These are phyloP conservation scores for Epicoccum sorghinum DNA, from an alignment of 2,329 filamentous ascomycete genomes.

Conservation along the genomic window DNA sequence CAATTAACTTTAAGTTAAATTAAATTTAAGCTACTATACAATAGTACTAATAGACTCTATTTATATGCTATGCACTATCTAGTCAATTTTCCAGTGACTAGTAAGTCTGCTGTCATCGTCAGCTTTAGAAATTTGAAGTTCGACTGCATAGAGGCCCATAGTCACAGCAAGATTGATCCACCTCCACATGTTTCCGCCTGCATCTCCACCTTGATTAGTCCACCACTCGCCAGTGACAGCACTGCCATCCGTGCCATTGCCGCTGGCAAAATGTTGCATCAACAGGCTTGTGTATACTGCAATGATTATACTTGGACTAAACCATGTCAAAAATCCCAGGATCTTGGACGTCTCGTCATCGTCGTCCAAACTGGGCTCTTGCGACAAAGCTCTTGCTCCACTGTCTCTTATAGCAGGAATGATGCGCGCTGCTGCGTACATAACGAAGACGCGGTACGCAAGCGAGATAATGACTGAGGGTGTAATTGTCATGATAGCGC, in stretches of 20 bases:
- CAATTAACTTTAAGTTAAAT: too few species aligned
- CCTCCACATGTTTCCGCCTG: conserved; percentile 85
- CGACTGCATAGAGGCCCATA: conserved; percentile 87
- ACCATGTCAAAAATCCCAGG: conserved; percentile 86
- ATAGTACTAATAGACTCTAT: too few species aligned
- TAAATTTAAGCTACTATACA: too few species aligned
- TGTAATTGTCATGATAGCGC: conserved; percentile 93
- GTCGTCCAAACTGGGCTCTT: conserved; percentile 86
- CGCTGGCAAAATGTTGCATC: conserved; percentile 86
- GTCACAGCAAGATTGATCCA: conserved; percentile 93
- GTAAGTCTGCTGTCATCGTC: conserved; percentile 75
- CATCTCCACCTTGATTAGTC: conserved; percentile 81
- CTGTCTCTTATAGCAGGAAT: conserved; percentile 91
- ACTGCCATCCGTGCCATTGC: conserved; percentile 58
- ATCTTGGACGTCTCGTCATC: conserved; percentile 80
- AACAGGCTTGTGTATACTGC: conserved; percentile 95
- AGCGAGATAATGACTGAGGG: conserved; percentile 95
- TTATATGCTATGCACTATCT: too few species aligned
- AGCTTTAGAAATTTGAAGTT: conserved; percentile 84
- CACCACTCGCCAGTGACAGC: conserved; percentile 70
- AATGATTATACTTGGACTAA: conserved; percentile 91
- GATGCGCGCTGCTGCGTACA: conserved; percentile 94
- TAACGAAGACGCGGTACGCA: conserved; percentile 89
- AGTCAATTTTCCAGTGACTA: conserved; percentile 93
- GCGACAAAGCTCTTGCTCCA: conserved; percentile 79